Conservation (phyloP, 2,329 filamentous ascomycete genomes). For the Aspergillus fijiensis region DNA sequence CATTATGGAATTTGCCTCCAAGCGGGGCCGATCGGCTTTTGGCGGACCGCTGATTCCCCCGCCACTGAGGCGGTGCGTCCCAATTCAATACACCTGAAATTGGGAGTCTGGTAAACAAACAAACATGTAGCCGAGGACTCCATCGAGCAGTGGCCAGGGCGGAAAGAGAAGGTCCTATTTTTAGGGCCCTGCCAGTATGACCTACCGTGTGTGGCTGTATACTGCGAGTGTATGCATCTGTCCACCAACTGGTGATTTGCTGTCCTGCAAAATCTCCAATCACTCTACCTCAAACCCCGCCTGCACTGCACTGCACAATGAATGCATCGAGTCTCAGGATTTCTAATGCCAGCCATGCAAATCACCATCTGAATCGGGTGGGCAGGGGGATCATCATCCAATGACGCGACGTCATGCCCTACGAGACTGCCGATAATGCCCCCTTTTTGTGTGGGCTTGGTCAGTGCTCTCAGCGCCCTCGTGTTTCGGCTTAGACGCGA, state of each 20-base stretch:
- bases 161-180: background rate
- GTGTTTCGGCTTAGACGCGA: background rate
- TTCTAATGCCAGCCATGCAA: background rate
- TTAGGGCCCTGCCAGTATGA: background rate
- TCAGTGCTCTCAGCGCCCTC: background rate
- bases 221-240: too few relatives aligned
- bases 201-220: background rate
- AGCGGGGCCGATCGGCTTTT: conserved; percentile 13
- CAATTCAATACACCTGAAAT: background rate
- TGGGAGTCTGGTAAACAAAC: background rate
- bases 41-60: conserved; percentile 4
- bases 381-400: background rate
- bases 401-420: background rate
- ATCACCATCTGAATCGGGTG: background rate
- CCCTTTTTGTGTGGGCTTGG: background rate
- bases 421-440: background rate
- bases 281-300: background rate
- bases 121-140: too few relatives aligned
- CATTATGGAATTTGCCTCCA: background rate
- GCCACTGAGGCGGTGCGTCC: conserved; percentile 28
- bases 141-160: background rate
- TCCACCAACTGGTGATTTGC: background rate
- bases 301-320: background rate
- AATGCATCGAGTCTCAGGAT: background rate
- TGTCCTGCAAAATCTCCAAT: background rate